These are phyloP conservation scores for Thymus quinquecostatus DNA, from an alignment of 257 asterid species.

Conservation along the genomic window DNA sequence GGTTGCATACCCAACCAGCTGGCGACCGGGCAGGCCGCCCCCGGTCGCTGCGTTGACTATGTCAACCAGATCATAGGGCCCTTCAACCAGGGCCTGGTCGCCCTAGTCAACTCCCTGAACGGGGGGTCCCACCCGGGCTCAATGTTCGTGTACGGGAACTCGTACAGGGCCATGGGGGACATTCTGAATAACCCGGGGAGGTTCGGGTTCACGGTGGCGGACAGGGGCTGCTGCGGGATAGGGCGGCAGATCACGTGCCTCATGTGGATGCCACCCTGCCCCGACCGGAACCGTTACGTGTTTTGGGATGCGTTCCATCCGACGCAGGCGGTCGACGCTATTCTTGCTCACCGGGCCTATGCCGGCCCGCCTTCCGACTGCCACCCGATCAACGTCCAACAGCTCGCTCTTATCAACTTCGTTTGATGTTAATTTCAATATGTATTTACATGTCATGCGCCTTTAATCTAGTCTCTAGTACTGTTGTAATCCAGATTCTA, in stretches of 20 bases:
- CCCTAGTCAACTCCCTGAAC: conserved; percentile 65
- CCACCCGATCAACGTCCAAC: conserved; percentile 75
- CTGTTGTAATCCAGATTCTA: too few relatives aligned
- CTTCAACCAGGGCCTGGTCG: conserved; percentile 63
- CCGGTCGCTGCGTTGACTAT: conserved; percentile 79
- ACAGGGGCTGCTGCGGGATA: conserved; percentile 81
- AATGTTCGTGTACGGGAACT: conserved; percentile 67
- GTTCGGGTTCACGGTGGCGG: conserved; percentile 64
- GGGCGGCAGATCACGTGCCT: conserved; percentile 82
- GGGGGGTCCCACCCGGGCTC: conserved; percentile 76
- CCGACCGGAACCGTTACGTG: conserved; percentile 56
- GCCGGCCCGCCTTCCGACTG: conserved; percentile 64
- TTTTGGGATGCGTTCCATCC: conserved; percentile 98
- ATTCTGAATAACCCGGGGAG: conserved; percentile 55
- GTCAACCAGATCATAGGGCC: conserved; percentile 76
- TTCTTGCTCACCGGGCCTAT: conserved; percentile 72
- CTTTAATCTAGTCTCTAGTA: too few relatives aligned
- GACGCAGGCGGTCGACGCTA: conserved; percentile 64
- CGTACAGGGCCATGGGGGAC: conserved; percentile 68
- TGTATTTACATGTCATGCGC: too few relatives aligned
- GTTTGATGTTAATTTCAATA: neutral
- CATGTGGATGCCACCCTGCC: conserved; percentile 60
- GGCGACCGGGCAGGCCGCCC: conserved; percentile 64
- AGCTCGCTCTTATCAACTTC: conserved; percentile 58
- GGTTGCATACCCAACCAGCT: conserved; percentile 91